Conservation (phyloP, 2,329 filamentous ascomycete genomes). For the Phyllosticta citrichinensis region DNA sequence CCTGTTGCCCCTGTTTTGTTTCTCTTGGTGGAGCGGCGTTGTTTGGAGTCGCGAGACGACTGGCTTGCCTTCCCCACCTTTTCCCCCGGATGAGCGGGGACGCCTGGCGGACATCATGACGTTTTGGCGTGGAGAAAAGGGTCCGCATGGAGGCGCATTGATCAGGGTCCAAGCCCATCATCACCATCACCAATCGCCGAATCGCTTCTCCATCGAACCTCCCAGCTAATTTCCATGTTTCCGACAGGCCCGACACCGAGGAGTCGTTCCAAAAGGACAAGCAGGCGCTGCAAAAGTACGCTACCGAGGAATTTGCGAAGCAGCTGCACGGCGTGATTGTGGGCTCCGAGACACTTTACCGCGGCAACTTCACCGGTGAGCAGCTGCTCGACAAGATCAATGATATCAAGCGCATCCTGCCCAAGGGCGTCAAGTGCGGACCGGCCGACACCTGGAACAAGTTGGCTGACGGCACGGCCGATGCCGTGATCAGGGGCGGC, state of each 20-base stretch:
- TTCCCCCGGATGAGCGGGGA: background rate
- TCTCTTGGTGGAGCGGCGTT: background rate
- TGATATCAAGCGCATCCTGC: constrained; percentile 47
- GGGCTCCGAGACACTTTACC: constrained; percentile 61
- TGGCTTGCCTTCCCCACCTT: background rate
- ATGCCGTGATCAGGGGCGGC: constrained; percentile 49
- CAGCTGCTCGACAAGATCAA: constrained; percentile 53
- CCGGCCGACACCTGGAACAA: constrained; percentile 68
- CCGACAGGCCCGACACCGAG: constrained; percentile 49
- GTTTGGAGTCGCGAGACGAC: background rate
- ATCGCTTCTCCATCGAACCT: background rate
- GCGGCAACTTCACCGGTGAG: constrained; percentile 53
- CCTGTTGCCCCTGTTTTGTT: background rate
- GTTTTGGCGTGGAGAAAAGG: background rate
- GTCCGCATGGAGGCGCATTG: background rate
- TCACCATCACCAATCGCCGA: background rate
- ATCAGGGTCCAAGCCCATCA: background rate
- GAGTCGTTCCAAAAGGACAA: constrained; percentile 53
- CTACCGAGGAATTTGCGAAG: constrained; percentile 39
- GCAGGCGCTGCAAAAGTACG: constrained; percentile 43
- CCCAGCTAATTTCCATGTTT: background rate
- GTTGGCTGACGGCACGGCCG: constrained; percentile 56
- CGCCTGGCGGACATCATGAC: background rate
- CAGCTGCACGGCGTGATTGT: constrained; percentile 60
- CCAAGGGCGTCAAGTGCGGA: constrained; percentile 44